Base-by-base conservation (phyloP, 2,329 filamentous ascomycete genomes). In the Stachybotrys echinatus region DNA sequence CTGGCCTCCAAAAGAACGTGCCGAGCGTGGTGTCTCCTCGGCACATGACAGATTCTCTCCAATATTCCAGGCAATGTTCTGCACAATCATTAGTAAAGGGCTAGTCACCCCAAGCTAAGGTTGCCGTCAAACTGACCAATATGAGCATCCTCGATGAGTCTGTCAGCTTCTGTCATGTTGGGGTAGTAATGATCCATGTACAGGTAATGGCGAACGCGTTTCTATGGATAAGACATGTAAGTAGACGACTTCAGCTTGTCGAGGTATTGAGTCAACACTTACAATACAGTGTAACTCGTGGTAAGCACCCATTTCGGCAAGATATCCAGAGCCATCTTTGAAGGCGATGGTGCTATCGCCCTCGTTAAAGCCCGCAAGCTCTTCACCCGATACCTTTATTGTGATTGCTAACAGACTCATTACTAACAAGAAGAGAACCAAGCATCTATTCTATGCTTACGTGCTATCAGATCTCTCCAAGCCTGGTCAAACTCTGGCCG, bases 31-130 rank as follows among this genome's bases (percentile, higher is more conserved):
- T 21, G 39, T 48, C 47, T 18, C 47, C 47, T 18, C 47, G 37
- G 17, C 47, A 43, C 47, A 48, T 48, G 37, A n/a, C 39, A 7
- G 38, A 42, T 21, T 42, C 12, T 5, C 47, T 23, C 47, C 47
- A 48, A 34, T 48, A 48, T 23, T 48, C 47, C 10, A 48, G 47
- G 39, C 47, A 48, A 23, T 48, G 47, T 8, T 48, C 46, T 37
- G 10, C 8, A 37, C 8, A 37, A 17, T 37, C n/a, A n/a, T n/a
- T n/a, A n/a, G n/a, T n/a, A n/a, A n/a, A n/a, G n/a, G n/a, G n/a
- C n/a, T n/a, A n/a, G n/a, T n/a, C n/a, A n/a, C n/a, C n/a, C n/a
- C n/a, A n/a, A n/a, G n/a, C n/a, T n/a, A n/a, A n/a, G n/a, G n/a
- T n/a, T n/a, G n/a, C n/a, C n/a, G n/a, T n/a, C n/a, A n/a, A n/a